These are phyloP conservation scores for Tetradesmus obliquus DNA, from an alignment of 139 green algal genomes.

Conservation along the genomic window DNA sequence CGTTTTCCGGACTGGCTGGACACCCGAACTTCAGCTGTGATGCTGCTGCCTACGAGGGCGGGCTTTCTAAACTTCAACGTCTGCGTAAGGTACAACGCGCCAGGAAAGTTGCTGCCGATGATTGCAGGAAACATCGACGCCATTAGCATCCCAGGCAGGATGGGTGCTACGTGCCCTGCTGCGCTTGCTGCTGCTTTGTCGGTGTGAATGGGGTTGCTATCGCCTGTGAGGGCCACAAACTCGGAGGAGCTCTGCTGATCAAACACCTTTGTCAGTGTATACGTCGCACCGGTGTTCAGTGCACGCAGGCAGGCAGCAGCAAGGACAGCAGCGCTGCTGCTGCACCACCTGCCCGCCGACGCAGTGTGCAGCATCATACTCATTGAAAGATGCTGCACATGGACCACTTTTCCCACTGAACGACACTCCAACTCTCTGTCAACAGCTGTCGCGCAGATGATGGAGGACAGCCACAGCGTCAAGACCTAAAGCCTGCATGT, in stretches of 20 bases:
- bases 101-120: slow-evolving; percentile 75
- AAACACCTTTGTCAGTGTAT: slow-evolving; percentile 48
- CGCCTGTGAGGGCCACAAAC: slow-evolving; percentile 71
- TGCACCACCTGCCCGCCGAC: background rate
- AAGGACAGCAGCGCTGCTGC: background rate
- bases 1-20: background rate
- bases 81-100: slow-evolving; percentile 78
- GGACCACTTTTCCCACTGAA: no score
- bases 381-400: no score
- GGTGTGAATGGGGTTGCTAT: slow-evolving; percentile 53
- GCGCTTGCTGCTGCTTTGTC: slow-evolving; percentile 10
- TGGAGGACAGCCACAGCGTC: no score
- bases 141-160: slow-evolving; percentile 82
- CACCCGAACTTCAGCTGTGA: slow-evolving; percentile 34
- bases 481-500: no score
- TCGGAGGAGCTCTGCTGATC: slow-evolving; percentile 51
- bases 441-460: no score
- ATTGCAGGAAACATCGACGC: slow-evolving; percentile 83
- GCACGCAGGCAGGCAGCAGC: background rate
- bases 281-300: slow-evolving; percentile 3
- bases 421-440: no score
- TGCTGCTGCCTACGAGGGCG: slow-evolving; percentile 52
- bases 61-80: slow-evolving; percentile 70
- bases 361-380: background rate
- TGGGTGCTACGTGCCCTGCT: slow-evolving; percentile 47